Evolutionary conservation across 139 green algal genomes (phyloP).

Genomic region (Chlamydomonas applanata): DNA sequence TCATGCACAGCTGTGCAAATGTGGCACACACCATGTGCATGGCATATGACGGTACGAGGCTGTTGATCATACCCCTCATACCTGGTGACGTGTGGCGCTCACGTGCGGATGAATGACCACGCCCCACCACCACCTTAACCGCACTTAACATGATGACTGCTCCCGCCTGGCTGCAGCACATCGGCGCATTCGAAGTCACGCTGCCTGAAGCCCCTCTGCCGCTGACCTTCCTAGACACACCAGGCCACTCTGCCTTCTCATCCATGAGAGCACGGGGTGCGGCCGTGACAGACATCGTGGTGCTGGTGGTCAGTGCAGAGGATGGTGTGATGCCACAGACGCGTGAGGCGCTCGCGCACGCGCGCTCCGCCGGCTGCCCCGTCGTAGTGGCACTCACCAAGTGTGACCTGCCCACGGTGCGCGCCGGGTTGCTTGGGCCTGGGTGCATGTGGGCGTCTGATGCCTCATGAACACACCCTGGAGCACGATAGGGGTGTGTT

Average conservation of each 20-base stretch:
- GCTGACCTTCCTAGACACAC: conserved; percentile 93
- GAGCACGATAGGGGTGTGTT: too few relatives aligned
- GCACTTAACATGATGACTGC: too few relatives aligned
- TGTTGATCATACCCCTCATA: too few relatives aligned
- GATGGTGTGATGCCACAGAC: conserved; percentile 93
- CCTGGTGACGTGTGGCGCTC: too few relatives aligned
- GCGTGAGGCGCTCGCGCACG: conserved; percentile 67
- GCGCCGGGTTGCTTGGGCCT: not conserved
- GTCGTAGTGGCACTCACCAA: conserved; percentile 92
- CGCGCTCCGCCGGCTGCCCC: conserved; percentile 58
- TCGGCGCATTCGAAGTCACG: conserved; percentile 88
- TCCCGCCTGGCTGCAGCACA: conserved; percentile 61
- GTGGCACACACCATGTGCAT: too few relatives aligned
- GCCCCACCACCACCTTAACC: too few relatives aligned
- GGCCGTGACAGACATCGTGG: conserved; percentile 81
- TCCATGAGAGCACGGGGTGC: conserved; percentile 86
- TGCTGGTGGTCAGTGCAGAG: conserved; percentile 88
- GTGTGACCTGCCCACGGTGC: conserved; percentile 64
- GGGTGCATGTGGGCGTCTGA: not conserved
- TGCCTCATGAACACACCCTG: not conserved
- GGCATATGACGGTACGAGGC: too few relatives aligned
- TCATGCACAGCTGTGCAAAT: too few relatives aligned
- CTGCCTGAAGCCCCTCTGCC: conserved; percentile 45
- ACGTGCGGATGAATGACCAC: too few relatives aligned
- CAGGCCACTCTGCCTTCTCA: conserved; percentile 89